Evolutionary conservation across 2,329 filamentous ascomycete species (phyloP).

Genomic region (Trichoderma hamatum): DNA sequence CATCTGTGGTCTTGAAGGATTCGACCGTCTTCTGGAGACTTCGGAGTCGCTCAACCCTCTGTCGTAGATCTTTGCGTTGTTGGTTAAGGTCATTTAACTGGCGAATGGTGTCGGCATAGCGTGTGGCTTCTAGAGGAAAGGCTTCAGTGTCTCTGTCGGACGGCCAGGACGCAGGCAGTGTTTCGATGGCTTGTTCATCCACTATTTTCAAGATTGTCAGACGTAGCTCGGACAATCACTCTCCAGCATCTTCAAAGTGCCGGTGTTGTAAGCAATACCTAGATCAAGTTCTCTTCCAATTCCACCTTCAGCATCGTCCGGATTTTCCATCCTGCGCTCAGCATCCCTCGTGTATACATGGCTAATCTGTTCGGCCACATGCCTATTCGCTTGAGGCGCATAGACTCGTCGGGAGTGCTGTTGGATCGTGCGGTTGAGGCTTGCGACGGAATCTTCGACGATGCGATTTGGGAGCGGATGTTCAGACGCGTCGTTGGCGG

Average conservation of each 20-base stretch:
- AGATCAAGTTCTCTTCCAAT: conserved; percentile 49
- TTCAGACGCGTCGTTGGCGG: conserved; percentile 48
- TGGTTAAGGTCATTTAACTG: conserved; percentile 54
- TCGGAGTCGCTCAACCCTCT: conserved; percentile 51
- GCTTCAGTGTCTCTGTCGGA: conserved; percentile 42
- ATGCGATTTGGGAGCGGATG: conserved; percentile 50
- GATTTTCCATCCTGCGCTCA: conserved; percentile 44
- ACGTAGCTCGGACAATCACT: neutral
- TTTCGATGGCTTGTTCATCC: conserved; percentile 47
- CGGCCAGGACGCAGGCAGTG: conserved; percentile 53
- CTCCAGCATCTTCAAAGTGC: neutral
- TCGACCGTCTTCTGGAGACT: conserved; percentile 55
- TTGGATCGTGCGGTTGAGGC: conserved; percentile 63
- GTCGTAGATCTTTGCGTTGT: conserved; percentile 40
- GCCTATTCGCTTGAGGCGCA: conserved; percentile 67
- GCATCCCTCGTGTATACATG: conserved; percentile 59
- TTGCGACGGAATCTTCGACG: conserved; percentile 60
- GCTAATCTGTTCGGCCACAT: conserved; percentile 75
- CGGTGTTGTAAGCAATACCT: conserved; percentile 35
- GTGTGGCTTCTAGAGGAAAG: conserved; percentile 51
- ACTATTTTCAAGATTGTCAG: conserved; percentile 36
- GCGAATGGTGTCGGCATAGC: conserved; percentile 55
- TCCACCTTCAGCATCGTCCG: conserved; percentile 42
- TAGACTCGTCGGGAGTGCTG: conserved; percentile 69
- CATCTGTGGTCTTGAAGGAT: conserved; percentile 41